Evolutionary conservation across 768 basidiomycete species (phyloP).

Genomic region (Boletus pseudopeckii): DNA sequence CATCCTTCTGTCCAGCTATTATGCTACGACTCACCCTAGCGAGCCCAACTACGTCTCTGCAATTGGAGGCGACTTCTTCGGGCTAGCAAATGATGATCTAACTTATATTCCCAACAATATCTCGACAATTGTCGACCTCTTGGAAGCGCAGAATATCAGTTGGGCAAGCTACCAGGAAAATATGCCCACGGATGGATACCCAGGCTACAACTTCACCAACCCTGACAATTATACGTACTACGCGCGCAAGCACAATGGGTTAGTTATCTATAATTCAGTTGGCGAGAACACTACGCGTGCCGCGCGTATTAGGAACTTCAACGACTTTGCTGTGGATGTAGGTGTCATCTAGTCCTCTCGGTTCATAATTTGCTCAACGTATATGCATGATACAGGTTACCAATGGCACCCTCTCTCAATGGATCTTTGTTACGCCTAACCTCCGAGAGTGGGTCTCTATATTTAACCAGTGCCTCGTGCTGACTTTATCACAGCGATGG

Average conservation of each 20-base stretch:
- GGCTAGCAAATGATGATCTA: constrained; percentile 40
- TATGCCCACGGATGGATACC: constrained; percentile 49
- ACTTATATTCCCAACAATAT: constrained; percentile 41
- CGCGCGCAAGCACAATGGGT: constrained; percentile 55
- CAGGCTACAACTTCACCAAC: constrained; percentile 36
- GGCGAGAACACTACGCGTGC: constrained; percentile 40
- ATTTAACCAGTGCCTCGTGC: not conserved
- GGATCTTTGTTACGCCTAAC: constrained; percentile 64
- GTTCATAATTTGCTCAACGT: not conserved
- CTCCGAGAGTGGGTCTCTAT: constrained; percentile 29
- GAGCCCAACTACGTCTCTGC: constrained; percentile 56
- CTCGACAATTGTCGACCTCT: constrained; percentile 56
- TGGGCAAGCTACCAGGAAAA: constrained; percentile 65
- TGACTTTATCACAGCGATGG: constrained; percentile 42
- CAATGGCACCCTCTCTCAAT: constrained; percentile 50
- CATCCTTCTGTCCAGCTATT: constrained; percentile 44
- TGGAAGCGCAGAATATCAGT: constrained; percentile 53
- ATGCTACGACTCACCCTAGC: constrained; percentile 54
- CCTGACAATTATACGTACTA: constrained; percentile 45
- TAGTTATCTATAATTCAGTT: constrained; percentile 51
- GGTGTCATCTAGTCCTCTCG: not conserved
- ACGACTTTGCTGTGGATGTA: constrained; percentile 57
- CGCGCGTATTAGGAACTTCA: constrained; percentile 53
- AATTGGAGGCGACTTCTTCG: constrained; percentile 53
- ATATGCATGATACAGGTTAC: constrained; percentile 16